A percentile compares a stretch with the other conserved stretches of the same genome.
Conservation (phyloP, 2,329 filamentous ascomycete species). For the Tolypocladium cylindrosporum region DNA sequence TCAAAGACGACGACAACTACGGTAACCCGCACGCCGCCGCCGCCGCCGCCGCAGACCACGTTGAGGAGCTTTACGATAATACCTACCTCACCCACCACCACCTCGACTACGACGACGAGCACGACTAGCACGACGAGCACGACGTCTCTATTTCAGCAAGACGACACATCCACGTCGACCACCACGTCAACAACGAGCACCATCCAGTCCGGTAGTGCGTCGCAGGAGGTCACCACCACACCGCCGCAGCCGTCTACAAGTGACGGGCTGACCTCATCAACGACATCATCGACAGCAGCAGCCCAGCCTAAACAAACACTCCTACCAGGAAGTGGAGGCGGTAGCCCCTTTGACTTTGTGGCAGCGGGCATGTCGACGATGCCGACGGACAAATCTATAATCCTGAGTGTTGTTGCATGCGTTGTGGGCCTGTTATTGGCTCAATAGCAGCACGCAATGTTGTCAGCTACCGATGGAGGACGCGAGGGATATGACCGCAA, state of each 20-base stretch:
- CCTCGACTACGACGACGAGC: neutral
- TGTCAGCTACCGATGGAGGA: neutral
- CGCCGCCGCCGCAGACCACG: neutral
- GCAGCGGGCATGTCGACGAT: neutral
- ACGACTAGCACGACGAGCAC: neutral
- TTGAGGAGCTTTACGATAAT: neutral
- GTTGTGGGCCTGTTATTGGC: neutral
- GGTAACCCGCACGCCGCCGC: neutral
- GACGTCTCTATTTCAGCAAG: neutral
- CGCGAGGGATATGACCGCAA: neutral
- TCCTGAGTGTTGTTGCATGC: neutral
- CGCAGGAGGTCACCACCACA: neutral
- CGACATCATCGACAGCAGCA: conserved; percentile 3
- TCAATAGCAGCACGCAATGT: neutral
- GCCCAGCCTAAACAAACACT: conserved; percentile 2
- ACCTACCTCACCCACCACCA: neutral
- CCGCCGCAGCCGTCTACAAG: neutral
- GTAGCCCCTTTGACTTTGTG: conserved; percentile 11
- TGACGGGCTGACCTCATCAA: neutral
- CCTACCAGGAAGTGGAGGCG: conserved; percentile 10
- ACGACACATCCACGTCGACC: neutral
- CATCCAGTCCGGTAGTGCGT: neutral
- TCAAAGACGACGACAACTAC: conserved; percentile 3
- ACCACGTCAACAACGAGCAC: neutral
- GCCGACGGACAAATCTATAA: neutral